phyloP scores from a whole-genome alignment of 345 rosid species.

The Diplotaxis tenuifolia region DNA sequence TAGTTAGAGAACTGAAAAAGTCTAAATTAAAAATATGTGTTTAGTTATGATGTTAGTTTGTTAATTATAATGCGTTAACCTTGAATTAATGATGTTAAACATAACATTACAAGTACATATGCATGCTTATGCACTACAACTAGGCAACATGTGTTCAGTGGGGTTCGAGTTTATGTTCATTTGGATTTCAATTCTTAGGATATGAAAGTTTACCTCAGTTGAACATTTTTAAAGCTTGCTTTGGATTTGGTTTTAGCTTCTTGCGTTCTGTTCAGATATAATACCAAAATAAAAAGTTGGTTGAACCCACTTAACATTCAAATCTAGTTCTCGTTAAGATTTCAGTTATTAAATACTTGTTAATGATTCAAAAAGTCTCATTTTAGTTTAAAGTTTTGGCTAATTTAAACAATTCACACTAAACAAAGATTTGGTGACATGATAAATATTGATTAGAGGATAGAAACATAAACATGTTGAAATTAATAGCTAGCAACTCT shows the following conservation, averaged over 20 bases:
- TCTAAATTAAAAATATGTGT: too few species aligned
- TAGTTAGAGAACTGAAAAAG: too few species aligned
- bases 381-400: background rate
- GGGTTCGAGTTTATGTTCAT: background rate
- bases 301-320: background rate
- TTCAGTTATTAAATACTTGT: background rate
- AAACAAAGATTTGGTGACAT: background rate
- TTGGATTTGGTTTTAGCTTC: background rate
- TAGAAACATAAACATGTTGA: background rate
- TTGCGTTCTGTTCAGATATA: background rate
- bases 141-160: background rate
- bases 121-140: background rate
- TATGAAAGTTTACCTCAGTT: background rate
- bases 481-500: background rate
- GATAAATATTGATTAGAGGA: background rate
- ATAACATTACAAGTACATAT: background rate
- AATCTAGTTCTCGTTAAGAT: background rate
- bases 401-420: background rate
- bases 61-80: background rate
- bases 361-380: background rate
- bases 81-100: background rate
- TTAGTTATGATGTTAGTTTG: too few species aligned
- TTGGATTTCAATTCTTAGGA: background rate
- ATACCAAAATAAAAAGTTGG: background rate
- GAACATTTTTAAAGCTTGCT: background rate